Conservation (phyloP, 2,329 filamentous ascomycete genomes). For the Cladophialophora yegresii region DNA sequence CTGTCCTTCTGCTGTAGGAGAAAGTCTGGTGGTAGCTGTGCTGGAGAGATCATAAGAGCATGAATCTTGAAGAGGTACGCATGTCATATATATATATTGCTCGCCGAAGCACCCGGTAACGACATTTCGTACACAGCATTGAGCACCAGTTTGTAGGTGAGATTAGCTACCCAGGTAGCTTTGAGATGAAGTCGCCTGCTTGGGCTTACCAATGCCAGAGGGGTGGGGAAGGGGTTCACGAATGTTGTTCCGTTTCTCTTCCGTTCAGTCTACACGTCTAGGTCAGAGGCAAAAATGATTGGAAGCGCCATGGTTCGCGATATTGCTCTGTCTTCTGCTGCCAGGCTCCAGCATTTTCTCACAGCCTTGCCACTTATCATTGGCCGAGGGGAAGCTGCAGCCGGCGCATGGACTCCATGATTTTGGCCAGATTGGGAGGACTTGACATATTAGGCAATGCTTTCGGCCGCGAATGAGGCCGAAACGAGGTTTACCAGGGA, state of each 20-base stretch:
- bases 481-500: neutral
- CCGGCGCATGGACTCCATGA: neutral
- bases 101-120: neutral
- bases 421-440: neutral
- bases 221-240: neutral
- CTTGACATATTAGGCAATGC: neutral
- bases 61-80: neutral
- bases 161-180: neutral
- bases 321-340: neutral
- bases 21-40: neutral
- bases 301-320: neutral
- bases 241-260: neutral
- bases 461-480: neutral
- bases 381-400: neutral
- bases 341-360: slow-evolving; percentile 7
- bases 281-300: neutral
- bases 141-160: neutral
- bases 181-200: neutral
- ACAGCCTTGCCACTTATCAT: neutral
- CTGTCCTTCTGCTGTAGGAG: too few relatives aligned
- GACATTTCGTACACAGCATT: neutral
- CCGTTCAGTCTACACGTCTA: neutral
- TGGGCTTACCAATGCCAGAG: neutral
- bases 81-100: neutral
- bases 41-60: neutral